Evolutionary conservation across 805 yeast genomes (phyloP).

Genomic region (Candida tammaniensis): DNA sequence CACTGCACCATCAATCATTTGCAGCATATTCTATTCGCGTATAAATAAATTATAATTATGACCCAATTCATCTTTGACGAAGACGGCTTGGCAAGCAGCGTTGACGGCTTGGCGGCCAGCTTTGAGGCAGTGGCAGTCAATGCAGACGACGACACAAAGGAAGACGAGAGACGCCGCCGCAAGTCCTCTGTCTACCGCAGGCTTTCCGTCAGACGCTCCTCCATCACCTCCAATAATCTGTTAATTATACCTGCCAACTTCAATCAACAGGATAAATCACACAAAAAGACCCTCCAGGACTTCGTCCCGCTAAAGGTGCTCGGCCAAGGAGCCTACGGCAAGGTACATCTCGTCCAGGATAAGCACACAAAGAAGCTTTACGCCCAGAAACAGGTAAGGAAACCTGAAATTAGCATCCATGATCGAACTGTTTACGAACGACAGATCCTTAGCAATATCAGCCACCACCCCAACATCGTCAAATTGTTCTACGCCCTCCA

Average conservation of each 20-base stretch:
- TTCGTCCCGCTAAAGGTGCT: constrained; percentile 41
- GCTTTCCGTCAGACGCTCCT: constrained; percentile 11
- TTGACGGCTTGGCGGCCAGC: too few species aligned
- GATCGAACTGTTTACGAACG: constrained; percentile 41
- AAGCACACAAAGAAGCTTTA: constrained; percentile 32
- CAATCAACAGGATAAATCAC: too few species aligned
- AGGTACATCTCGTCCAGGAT: constrained; percentile 41
- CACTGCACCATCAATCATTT: too few species aligned
- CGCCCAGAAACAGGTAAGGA: constrained; percentile 44
- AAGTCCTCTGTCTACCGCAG: constrained; percentile 15
- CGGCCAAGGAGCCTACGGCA: constrained; percentile 45
- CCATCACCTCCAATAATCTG: constrained; percentile 12
- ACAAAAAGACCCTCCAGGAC: too few species aligned
- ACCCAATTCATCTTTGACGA: too few species aligned
- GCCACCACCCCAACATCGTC: constrained; percentile 43
- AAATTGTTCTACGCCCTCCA: constrained; percentile 44
- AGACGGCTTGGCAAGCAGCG: too few species aligned
- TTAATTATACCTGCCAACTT: constrained; percentile 12
- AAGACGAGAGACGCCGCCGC: too few species aligned
- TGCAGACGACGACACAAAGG: too few species aligned
- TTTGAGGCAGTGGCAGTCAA: too few species aligned
- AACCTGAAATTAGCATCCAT: constrained; percentile 29
- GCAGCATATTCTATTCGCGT: too few species aligned
- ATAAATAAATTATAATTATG: too few species aligned
- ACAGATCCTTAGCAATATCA: constrained; percentile 37